Base-by-base conservation (phyloP, 2,329 filamentous ascomycete species). In the Colletotrichum sidae region DNA sequence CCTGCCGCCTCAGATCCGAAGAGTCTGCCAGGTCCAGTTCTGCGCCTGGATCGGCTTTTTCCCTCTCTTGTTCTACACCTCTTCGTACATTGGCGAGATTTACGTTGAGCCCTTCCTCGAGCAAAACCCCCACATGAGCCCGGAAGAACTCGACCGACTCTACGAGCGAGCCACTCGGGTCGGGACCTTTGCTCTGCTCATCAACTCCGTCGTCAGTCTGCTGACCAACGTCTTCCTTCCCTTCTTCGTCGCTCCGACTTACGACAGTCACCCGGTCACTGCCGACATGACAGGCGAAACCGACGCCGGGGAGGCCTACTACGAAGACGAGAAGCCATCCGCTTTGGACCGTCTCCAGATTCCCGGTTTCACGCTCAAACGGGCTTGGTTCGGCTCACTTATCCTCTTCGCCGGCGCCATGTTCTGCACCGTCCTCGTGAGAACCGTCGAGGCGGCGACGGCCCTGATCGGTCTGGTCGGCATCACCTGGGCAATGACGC, bases 11-110 rank as follows among this genome's bases (percentile, higher is more conserved):
- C 94, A 97, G 77, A 93, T 96, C 69, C 86, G 86, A 68, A 90
- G 88, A 68, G 93, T 97, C 42, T 97, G 94, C 74, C 81, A 89
- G 69, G 91, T 94, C 0, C 92, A 96, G 75, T 88, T 95, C 71
- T 94, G 90, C 67, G 93, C 93, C 6, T 98, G 94, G 94, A 90
- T 97, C 61, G 95, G 93, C 56, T 97, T 95, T 88, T 98, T 97
- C 72, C 94, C 94, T 1, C 94, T 97, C 76, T 84, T 98, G 3
- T 97, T 97, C 80, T 98, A 98, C 81, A 93, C 93, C 6, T 97
- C 94, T 1, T 96, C 93, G 15, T 98, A 96, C 76, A 91, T 97
- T 70, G 94, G 92, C 67, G 93, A 97, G 74, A 92, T 98, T 61
- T 97, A 97, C 72, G 92, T 93, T 15, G 91, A 97, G 74, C 93